Evolutionary conservation across 129 eudicot species (phyloP).

Genomic region (Escallonia herrerae): DNA sequence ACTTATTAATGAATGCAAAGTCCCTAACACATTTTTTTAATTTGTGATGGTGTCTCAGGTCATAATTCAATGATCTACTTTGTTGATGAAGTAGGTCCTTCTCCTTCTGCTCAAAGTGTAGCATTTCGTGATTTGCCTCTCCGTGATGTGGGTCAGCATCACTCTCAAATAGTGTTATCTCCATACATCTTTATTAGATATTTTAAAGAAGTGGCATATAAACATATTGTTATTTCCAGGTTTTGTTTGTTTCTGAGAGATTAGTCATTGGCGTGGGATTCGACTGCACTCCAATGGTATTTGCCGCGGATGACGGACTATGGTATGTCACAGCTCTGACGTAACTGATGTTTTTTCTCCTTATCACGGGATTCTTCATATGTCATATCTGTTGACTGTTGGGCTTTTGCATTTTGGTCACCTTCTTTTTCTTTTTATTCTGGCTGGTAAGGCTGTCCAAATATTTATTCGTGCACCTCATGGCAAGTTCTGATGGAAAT

Average conservation of each 20-base stretch:
- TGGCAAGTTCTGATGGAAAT: no score
- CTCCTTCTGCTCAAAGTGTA: conserved; percentile 92
- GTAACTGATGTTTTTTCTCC: neutral
- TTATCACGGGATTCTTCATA: neutral
- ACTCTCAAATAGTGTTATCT: conserved; percentile 37
- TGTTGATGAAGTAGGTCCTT: conserved; percentile 90
- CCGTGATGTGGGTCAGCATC: conserved; percentile 99
- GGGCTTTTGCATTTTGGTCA: neutral
- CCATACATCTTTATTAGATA: conserved; percentile 9
- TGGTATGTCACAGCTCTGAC: conserved; percentile 43
- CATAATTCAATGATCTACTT: conserved; percentile 95
- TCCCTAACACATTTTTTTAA: no score
- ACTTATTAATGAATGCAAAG: no score
- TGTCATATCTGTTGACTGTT: neutral
- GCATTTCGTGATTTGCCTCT: conserved; percentile 97
- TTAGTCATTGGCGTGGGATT: conserved; percentile 88
- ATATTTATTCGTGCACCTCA: no score
- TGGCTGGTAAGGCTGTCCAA: no score
- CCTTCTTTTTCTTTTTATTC: neutral
- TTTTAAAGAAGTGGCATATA: conserved; percentile 7
- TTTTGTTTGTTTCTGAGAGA: conserved; percentile 87
- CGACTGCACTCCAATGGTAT: conserved; percentile 96
- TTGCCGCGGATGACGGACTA: conserved; percentile 76
- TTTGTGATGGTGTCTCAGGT: conserved; percentile 33
- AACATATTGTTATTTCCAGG: conserved; percentile 33